These are phyloP conservation scores for Diplotaxis tenuifolia DNA, from an alignment of 345 rosid species.

Conservation along the genomic window DNA sequence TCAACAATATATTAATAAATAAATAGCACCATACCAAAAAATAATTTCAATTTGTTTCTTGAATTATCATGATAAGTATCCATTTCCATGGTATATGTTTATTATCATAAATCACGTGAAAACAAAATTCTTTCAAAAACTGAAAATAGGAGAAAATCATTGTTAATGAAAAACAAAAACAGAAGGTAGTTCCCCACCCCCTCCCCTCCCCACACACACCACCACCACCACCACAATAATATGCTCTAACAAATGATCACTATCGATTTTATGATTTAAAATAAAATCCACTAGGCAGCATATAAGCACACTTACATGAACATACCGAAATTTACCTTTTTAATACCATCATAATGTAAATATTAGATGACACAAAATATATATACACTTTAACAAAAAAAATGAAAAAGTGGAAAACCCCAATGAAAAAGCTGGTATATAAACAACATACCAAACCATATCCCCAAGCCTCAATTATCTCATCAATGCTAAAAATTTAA, in stretches of 20 bases:
- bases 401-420: not conserved
- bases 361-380: not conserved
- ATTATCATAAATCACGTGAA: not conserved
- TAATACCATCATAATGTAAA: not conserved
- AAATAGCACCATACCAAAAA: not conserved
- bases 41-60: not conserved
- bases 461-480: constrained; percentile 20
- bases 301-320: constrained; percentile 24
- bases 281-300: constrained; percentile 18
- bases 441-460: constrained; percentile 34
- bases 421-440: constrained; percentile 15
- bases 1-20: not conserved
- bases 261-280: not conserved
- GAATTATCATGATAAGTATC: not conserved
- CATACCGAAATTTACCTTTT: not conserved
- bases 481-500: constrained; percentile 6
- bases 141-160: not conserved
- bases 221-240: constrained; percentile 26
- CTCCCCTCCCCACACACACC: too few relatives aligned
- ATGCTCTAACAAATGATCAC: constrained; percentile 34
- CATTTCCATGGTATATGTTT: not conserved
- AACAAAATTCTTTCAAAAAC: not conserved
- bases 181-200: constrained; percentile 29
- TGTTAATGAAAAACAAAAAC: not conserved
- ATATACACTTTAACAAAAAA: not conserved